These are phyloP conservation scores for Phytopythium helicoides DNA, from an alignment of 352 stramenopile species.

Conservation along the genomic window DNA sequence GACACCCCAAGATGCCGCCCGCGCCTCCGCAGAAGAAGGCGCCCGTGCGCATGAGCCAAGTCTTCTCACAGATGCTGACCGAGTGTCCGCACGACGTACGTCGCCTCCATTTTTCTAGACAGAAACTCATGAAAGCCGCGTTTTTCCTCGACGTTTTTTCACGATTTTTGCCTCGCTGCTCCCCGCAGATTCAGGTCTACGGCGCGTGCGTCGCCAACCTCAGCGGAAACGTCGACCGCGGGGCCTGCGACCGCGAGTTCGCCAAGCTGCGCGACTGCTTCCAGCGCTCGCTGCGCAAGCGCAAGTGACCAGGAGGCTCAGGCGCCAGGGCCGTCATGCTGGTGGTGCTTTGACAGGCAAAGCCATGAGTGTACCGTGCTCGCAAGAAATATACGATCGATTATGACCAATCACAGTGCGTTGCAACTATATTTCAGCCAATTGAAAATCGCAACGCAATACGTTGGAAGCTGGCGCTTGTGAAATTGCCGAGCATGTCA, in stretches of 20 bases:
- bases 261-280: constrained; percentile 70
- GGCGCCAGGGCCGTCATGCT: background rate
- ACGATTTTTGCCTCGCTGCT: constrained; percentile 4
- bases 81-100: constrained; percentile 66
- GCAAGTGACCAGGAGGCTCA: constrained; percentile 4
- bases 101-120: background rate
- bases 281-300: constrained; percentile 40
- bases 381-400: constrained; percentile 1
- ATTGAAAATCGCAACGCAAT: too few species aligned
- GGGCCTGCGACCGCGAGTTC: constrained; percentile 71
- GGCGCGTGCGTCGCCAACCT: constrained; percentile 73
- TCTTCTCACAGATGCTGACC: constrained; percentile 66
- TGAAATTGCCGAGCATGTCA: too few species aligned
- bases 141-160: background rate
- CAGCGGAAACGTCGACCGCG: constrained; percentile 41
- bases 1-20: constrained; percentile 6
- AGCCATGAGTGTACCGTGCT: background rate
- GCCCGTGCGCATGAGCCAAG: constrained; percentile 57
- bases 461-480: too few species aligned
- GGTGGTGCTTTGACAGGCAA: background rate
- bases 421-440: background rate
- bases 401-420: background rate
- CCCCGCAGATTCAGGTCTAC: constrained; percentile 69
- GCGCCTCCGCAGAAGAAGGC: constrained; percentile 21
- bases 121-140: too few species aligned